A percentile compares a stretch with the other conserved stretches of the same genome.
Evolutionary conservation across 768 basidiomycete species (phyloP).

Genomic region (Kwoniella dendrophila): DNA sequence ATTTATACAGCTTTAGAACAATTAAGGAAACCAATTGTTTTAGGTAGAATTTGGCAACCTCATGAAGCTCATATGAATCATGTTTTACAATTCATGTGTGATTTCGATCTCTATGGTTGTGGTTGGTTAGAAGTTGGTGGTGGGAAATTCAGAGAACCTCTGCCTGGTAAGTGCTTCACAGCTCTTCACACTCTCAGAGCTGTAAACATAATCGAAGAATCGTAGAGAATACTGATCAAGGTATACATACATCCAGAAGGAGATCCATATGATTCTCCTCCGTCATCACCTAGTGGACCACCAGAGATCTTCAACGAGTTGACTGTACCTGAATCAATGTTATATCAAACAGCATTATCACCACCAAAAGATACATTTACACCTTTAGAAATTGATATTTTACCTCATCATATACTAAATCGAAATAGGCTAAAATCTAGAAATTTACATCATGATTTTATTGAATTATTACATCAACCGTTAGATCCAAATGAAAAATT

Average conservation of each 20-base stretch:
- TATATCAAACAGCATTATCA: constrained; percentile 40
- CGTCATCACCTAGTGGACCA: constrained; percentile 16
- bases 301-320: constrained; percentile 43
- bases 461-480: constrained; percentile 63
- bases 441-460: constrained; percentile 67
- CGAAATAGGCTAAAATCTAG: constrained; percentile 68
- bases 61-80: constrained; percentile 91
- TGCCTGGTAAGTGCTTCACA: constrained; percentile 53
- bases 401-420: constrained; percentile 82
- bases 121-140: constrained; percentile 77
- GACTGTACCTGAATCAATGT: constrained; percentile 46
- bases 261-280: constrained; percentile 46
- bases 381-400: constrained; percentile 77
- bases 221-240: background rate
- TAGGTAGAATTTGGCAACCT: constrained; percentile 73
- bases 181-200: background rate
- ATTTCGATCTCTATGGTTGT: constrained; percentile 93
- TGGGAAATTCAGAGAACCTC: constrained; percentile 56
- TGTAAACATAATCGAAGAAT: background rate
- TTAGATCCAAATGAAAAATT: constrained; percentile 67
- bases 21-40: constrained; percentile 77
- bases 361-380: constrained; percentile 54
- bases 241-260: constrained; percentile 33
- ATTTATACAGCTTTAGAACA: constrained; percentile 73
- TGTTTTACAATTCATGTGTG: constrained; percentile 87